A percentile compares a stretch with the other conserved stretches of the same genome.
Evolutionary conservation across 2,329 filamentous ascomycete species (phyloP).

Genomic region (Aschersonia sp.): DNA sequence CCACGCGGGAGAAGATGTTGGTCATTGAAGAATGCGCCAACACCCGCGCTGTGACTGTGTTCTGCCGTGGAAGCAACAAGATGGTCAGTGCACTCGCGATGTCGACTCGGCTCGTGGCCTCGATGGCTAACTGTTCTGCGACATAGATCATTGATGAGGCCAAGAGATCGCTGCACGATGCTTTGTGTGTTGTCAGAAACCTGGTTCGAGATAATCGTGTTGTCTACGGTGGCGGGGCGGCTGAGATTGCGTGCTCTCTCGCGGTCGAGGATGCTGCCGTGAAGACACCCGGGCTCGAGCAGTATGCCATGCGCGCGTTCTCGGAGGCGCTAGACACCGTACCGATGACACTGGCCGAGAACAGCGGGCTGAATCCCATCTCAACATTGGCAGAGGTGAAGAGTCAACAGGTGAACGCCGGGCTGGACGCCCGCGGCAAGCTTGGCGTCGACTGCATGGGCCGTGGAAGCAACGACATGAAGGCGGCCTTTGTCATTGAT

Average conservation of each 20-base stretch:
- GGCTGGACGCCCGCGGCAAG: conserved; percentile 33
- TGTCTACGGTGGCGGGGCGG: conserved; percentile 91
- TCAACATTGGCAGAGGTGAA: conserved; percentile 91
- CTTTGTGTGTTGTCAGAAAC: conserved; percentile 93
- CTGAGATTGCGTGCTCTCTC: conserved; percentile 91
- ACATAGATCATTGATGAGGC: conserved; percentile 92
- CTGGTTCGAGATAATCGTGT: conserved; percentile 91
- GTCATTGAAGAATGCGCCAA: conserved; percentile 99
- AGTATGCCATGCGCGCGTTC: conserved; percentile 98
- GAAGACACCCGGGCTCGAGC: conserved; percentile 91
- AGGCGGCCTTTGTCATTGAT: conserved; percentile 94
- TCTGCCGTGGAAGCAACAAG: conserved; percentile 96
- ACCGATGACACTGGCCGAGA: conserved; percentile 93
- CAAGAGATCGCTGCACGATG: conserved; percentile 92
- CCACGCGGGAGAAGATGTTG: conserved; percentile 97
- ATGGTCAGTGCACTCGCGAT: conserved; percentile 51
- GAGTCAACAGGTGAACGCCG: conserved; percentile 82
- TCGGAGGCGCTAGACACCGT: conserved; percentile 85
- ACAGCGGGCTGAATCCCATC: conserved; percentile 90
- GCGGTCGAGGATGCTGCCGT: conserved; percentile 91
- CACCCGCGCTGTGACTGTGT: conserved; percentile 88
- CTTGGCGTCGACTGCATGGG: conserved; percentile 98
- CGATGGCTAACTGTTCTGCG: neutral
- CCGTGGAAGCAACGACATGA: conserved; percentile 92
- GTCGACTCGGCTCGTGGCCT: neutral